These are phyloP conservation scores for Artemisia princeps DNA, from an alignment of 140 eudicot species.

Conservation along the genomic window DNA sequence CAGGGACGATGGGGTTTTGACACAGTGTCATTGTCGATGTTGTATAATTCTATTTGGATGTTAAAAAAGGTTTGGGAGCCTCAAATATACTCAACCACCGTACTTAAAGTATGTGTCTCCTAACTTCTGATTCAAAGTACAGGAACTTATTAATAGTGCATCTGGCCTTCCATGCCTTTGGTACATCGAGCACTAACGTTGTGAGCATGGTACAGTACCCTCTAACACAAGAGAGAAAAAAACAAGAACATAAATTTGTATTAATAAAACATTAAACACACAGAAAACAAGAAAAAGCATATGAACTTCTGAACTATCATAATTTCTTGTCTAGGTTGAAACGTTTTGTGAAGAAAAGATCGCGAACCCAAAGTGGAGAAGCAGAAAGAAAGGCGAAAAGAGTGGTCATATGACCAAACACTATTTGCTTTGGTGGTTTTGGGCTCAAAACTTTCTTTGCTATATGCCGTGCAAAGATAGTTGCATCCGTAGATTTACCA, in stretches of 20 bases:
- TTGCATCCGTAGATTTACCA: slow-evolving; percentile 57
- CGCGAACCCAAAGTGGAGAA: slow-evolving; percentile 77
- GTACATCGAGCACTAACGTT: slow-evolving; percentile 30
- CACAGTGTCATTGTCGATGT: not conserved
- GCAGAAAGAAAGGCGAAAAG: slow-evolving; percentile 52
- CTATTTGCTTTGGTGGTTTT: slow-evolving; percentile 54
- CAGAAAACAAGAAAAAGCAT: slow-evolving; percentile 19
- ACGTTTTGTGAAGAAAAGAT: slow-evolving; percentile 48
- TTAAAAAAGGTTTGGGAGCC: slow-evolving; percentile 1
- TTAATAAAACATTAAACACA: slow-evolving; percentile 1
- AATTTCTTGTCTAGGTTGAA: slow-evolving; percentile 42
- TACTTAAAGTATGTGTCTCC: slow-evolving; percentile 27
- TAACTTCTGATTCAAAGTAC: slow-evolving; percentile 32
- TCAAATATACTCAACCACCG: slow-evolving; percentile 31
- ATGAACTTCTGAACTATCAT: slow-evolving; percentile 10
- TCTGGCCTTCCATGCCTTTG: slow-evolving; percentile 29
- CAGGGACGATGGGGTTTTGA: not conserved
- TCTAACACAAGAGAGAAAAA: slow-evolving; percentile 7
- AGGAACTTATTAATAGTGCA: slow-evolving; percentile 23
- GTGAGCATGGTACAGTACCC: slow-evolving; percentile 18
- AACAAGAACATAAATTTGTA: slow-evolving; percentile 4
- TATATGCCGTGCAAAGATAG: slow-evolving; percentile 52
- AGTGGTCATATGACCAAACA: slow-evolving; percentile 59
- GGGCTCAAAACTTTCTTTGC: slow-evolving; percentile 55
- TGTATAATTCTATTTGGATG: slow-evolving; percentile 17